Evolutionary conservation across 768 basidiomycete species (phyloP).

Genomic region (Russula brevipes): DNA sequence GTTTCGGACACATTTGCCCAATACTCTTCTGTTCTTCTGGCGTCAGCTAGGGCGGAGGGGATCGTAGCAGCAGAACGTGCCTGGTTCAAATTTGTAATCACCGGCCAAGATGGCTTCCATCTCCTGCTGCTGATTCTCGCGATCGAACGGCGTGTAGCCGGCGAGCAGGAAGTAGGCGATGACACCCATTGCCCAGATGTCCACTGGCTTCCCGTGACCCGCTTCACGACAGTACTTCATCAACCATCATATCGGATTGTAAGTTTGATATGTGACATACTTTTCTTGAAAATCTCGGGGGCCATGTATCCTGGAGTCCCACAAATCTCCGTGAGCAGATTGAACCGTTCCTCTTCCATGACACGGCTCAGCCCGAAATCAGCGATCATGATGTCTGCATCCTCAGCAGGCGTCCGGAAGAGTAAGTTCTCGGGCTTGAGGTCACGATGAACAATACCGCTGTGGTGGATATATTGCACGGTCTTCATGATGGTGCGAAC

Average conservation of each 20-base stretch:
- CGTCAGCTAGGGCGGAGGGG: not conserved
- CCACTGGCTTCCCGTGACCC: slow-evolving; percentile 93
- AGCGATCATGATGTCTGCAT: slow-evolving; percentile 93
- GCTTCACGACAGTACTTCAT: slow-evolving; percentile 37
- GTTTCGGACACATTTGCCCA: slow-evolving; percentile 81
- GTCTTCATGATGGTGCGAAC: slow-evolving; percentile 82
- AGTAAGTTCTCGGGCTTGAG: slow-evolving; percentile 97
- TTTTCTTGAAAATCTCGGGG: slow-evolving; percentile 92
- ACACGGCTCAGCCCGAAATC: slow-evolving; percentile 93
- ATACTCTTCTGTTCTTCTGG: slow-evolving; percentile 54
- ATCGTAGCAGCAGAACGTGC: slow-evolving; percentile 26
- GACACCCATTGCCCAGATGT: slow-evolving; percentile 97
- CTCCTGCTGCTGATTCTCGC: slow-evolving; percentile 80
- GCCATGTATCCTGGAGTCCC: slow-evolving; percentile 96
- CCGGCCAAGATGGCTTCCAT: slow-evolving; percentile 94
- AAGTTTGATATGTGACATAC: slow-evolving; percentile 39
- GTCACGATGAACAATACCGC: slow-evolving; percentile 94
- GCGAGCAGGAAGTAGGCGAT: slow-evolving; percentile 95
- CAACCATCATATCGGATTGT: not conserved
- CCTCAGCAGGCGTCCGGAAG: slow-evolving; percentile 84
- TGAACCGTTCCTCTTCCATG: slow-evolving; percentile 86
- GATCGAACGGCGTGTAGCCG: slow-evolving; percentile 96
- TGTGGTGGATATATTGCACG: slow-evolving; percentile 86
- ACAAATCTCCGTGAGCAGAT: slow-evolving; percentile 88
- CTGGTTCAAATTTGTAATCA: slow-evolving; percentile 87